Evolutionary conservation across 1,284 basidiomycete genomes (phyloP), one percentile per base, ranked within the genome.

Genomic region (Boletus semigastroideus): DNA sequence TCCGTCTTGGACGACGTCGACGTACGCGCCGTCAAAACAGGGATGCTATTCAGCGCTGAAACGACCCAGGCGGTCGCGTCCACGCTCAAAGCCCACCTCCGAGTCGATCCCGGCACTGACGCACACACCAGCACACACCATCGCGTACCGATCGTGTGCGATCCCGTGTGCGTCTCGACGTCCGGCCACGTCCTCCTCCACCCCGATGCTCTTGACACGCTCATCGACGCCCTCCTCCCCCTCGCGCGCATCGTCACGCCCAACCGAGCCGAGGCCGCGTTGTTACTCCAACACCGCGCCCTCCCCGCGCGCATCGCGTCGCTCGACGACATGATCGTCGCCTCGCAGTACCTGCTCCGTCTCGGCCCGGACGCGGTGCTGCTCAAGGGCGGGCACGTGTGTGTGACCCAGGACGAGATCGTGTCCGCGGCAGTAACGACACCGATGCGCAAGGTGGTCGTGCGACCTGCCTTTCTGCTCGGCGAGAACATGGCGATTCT

Each of bases 101-200:
- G n/a, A n/a, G n/a, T n/a, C 63, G 40, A 53, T 11, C 13, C 31
- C 14, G 31, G 14, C 1, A 14, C 14, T 12, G 14, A 16, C 31
- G 14, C 31, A 12, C 31, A 12, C 12, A n/a, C n/a, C n/a, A 12
- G 12, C 31, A 50, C 43, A 10, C 58, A 49, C 10, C 49, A 55
- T 12, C 39, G 42, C 13, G 49, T 76, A 3, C 79, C 80, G 11
- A 71, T 93, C 16, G 81, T 95, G 25, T 83, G 91, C 56, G 93
- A 96, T 67, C 94, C 95, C 0, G 94, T 98, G 20, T 95, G 90
- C 69, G 90, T 98, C 1, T 94, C 92, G 3, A 97, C 94, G 0
- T 94, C 92, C 0, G 94, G 94, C 2, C 91, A 95, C 60, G 81
- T 79, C 9, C 78, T 98, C 0, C 77, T 98, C 4, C 76, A 86